Evolutionary conservation across 345 rosid genomes (phyloP).

Genomic region (Rhizophora mangle): DNA sequence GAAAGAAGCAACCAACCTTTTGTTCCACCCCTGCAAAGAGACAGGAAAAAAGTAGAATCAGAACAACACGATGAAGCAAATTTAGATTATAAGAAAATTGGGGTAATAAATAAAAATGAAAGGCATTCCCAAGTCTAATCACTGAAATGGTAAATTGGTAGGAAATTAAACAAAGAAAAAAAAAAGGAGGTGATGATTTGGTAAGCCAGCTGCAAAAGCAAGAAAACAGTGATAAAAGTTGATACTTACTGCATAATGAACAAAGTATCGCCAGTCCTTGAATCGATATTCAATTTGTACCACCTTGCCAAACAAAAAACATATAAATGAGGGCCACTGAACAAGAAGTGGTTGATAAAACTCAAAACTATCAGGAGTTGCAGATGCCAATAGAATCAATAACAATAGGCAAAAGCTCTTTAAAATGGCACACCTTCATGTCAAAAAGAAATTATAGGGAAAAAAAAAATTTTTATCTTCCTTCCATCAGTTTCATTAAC

Average conservation of each 20-base stretch:
- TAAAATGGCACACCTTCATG: neutral
- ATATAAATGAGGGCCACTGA: neutral
- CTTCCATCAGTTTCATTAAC: too few species aligned
- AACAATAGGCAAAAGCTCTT: neutral
- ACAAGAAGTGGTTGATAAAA: neutral
- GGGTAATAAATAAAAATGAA: neutral
- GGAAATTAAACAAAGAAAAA: neutral
- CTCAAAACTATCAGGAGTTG: neutral
- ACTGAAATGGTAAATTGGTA: neutral
- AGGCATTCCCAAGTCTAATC: neutral
- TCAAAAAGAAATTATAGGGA: neutral
- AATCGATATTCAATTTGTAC: neutral
- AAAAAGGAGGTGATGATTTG: neutral
- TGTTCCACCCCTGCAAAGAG: constrained; percentile 25
- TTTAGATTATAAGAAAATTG: neutral
- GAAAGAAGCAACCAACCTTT: constrained; percentile 16
- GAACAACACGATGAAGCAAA: neutral
- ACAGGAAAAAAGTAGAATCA: neutral
- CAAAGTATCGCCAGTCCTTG: constrained; percentile 1
- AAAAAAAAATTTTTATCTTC: too few species aligned
- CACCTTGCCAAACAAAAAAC: neutral
- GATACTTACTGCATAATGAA: neutral
- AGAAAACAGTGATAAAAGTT: neutral
- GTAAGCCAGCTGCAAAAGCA: too few species aligned
- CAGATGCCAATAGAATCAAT: neutral